These are phyloP conservation scores for Pseudocercospora pini-densiflorae DNA, from an alignment of 2,329 filamentous ascomycete genomes.

Conservation along the genomic window DNA sequence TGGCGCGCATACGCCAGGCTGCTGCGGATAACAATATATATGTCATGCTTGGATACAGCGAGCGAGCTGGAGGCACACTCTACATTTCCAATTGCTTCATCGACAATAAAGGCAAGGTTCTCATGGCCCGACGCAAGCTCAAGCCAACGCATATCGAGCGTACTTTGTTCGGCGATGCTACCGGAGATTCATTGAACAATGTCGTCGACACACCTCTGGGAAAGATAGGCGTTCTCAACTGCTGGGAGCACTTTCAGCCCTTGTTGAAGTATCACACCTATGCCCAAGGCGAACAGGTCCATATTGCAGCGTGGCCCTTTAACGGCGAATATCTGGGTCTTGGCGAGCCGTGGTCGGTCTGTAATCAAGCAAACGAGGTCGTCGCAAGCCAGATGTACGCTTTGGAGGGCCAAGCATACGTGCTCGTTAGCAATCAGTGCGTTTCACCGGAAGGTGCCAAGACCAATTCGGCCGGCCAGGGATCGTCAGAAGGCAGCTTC, in stretches of 20 bases:
- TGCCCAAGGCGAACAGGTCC: not conserved
- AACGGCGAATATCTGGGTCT: too few relatives aligned
- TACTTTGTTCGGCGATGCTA: not conserved
- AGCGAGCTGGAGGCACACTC: not conserved
- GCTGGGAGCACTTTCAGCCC: slow-evolving; percentile 4
- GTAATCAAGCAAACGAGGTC: not conserved
- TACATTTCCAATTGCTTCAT: not conserved
- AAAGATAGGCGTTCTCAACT: not conserved
- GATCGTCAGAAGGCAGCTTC: too few relatives aligned
- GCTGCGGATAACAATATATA: not conserved
- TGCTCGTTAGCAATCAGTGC: not conserved
- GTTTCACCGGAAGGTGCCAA: too few relatives aligned
- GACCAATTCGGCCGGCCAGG: too few relatives aligned
- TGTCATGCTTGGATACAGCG: not conserved
- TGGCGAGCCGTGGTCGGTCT: too few relatives aligned
- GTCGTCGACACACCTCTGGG: not conserved
- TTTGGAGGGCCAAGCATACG: not conserved
- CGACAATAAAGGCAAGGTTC: not conserved
- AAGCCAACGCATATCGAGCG: not conserved
- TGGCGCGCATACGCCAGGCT: not conserved
- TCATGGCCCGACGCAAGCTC: not conserved
- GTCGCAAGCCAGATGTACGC: not conserved
- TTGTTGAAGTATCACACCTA: slow-evolving; percentile 1
- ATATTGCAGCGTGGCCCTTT: not conserved
- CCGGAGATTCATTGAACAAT: not conserved